Evolutionary conservation across 2,329 filamentous ascomycete species (phyloP).

Genomic region (Paramyrothecium sp.): DNA sequence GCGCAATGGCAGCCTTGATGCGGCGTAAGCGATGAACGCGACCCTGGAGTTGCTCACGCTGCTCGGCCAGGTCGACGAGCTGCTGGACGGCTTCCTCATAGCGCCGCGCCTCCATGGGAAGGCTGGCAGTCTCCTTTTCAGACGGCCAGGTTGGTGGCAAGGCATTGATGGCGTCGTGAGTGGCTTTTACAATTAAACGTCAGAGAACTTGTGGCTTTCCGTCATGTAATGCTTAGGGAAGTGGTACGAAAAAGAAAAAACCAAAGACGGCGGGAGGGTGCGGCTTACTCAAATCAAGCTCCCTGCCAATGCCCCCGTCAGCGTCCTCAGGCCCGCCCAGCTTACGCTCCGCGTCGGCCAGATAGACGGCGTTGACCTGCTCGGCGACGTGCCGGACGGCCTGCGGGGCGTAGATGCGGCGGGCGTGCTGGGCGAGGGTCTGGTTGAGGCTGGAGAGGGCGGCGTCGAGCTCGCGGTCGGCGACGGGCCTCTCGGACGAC

Average conservation of each 20-base stretch:
- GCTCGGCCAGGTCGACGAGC: slow-evolving; percentile 47
- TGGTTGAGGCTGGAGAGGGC: slow-evolving; percentile 60
- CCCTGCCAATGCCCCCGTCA: slow-evolving; percentile 32
- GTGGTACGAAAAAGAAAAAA: not conserved
- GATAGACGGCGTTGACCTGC: slow-evolving; percentile 68
- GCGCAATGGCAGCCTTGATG: slow-evolving; percentile 50
- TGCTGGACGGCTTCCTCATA: slow-evolving; percentile 50
- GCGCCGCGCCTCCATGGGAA: slow-evolving; percentile 46
- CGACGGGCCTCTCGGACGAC: slow-evolving; percentile 35
- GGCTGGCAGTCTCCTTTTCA: slow-evolving; percentile 29
- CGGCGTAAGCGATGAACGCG: slow-evolving; percentile 45
- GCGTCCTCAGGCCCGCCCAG: slow-evolving; percentile 32
- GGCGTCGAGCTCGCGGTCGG: slow-evolving; percentile 53
- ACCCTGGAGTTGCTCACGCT: slow-evolving; percentile 29
- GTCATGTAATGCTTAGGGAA: not conserved
- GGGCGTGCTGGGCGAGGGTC: slow-evolving; percentile 61
- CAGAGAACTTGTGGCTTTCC: not conserved
- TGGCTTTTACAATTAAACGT: slow-evolving; percentile 25
- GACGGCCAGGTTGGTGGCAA: slow-evolving; percentile 48
- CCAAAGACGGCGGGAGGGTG: not conserved
- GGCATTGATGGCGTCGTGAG: slow-evolving; percentile 39
- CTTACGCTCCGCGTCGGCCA: slow-evolving; percentile 40
- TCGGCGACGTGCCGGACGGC: slow-evolving; percentile 71
- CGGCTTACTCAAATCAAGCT: slow-evolving; percentile 44
- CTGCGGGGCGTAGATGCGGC: slow-evolving; percentile 64